Conservation (phyloP, 176 grass and related monocot genomes). For the Otatea glauca region DNA sequence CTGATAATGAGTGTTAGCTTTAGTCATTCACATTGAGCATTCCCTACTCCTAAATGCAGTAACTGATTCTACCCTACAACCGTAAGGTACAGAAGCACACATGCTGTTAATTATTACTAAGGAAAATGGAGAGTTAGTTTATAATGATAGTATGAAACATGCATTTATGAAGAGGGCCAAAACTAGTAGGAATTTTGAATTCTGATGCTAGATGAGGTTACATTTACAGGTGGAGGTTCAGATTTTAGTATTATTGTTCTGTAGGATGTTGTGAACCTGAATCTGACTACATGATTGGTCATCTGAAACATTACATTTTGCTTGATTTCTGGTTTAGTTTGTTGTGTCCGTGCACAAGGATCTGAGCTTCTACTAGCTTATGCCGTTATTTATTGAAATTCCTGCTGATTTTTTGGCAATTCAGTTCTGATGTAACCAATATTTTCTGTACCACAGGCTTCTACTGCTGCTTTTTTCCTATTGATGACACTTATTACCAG, state of each 20-base stretch:
- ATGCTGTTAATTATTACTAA: not conserved
- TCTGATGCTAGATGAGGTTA: slow-evolving; percentile 10
- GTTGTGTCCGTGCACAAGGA: not conserved
- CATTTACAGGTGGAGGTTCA: not conserved
- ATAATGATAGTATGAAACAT: slow-evolving; percentile 7
- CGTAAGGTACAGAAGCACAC: not conserved
- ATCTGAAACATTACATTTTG: not conserved
- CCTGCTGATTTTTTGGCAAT: not conserved
- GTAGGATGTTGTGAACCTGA: not conserved
- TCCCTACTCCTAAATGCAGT: not conserved
- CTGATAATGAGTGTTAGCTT: not conserved
- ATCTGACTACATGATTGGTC: not conserved
- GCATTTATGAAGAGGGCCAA: not conserved
- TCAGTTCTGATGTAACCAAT: slow-evolving; percentile 3
- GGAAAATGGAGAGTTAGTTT: not conserved
- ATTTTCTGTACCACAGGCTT: slow-evolving; percentile 49
- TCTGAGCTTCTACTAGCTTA: not conserved
- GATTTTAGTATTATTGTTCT: not conserved
- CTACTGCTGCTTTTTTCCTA: slow-evolving; percentile 51
- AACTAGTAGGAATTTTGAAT: not conserved
- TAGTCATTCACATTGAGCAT: not conserved
- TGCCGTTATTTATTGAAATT: not conserved
- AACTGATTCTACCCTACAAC: not conserved
- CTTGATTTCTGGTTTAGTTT: slow-evolving; percentile 1
- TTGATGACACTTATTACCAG: slow-evolving; percentile 43